Base-by-base conservation (phyloP, 73 alveolate species). In the Stentor roeselii region DNA sequence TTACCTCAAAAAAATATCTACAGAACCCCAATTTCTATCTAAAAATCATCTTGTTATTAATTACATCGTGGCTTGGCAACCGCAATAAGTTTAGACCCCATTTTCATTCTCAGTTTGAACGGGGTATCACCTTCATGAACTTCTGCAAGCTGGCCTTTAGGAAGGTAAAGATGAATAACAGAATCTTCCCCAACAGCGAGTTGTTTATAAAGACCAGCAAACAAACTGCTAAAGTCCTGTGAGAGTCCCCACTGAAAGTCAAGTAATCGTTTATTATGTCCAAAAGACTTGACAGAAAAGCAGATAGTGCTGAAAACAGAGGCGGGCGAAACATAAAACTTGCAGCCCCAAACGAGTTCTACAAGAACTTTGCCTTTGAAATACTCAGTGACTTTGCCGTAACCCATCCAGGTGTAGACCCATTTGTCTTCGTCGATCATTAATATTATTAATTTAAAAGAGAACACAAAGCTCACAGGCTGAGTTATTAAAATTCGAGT, bases 401-500 rank as follows among this genome's bases (percentile, higher is more conserved):
- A 67, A 1, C 80, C 80, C 80, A 36, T 27, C 11, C 15, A 67
- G 34, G 80, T 67, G 34, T 67, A 67, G 34, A 67, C 80, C 67
- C 67, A 50, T 50, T 50, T 50, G 30, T 50, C 67, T 11, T 50
- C 67, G 21, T 6, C 6, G 6, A 50, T 50, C 67, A 50, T 50
- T 11, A 11, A 11, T 50, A 11, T 11, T 50, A 50, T 11, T 50
- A 11, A 50, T 11, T 21, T 50, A 50, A 50, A 50, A 50, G 6
- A 50, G 30, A 11, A 6, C 21, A 21, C 67, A 50, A 50, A 50
- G 67, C 67, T 50, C 67, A 50, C 67, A 50, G 21, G 67, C 67
- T 50, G 67, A 50, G 21, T 21, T 50, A 21, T 50, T 50, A 21
- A 50, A 50, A 6, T 50, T 21, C 21, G 6, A 11, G 67, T 50